Percentiles rank a stretch among this genome's conserved stretches.
These are phyloP conservation scores for Barbatosphaeria neglecta DNA, from an alignment of 495 filamentous ascomycete genomes.

Conservation along the genomic window DNA sequence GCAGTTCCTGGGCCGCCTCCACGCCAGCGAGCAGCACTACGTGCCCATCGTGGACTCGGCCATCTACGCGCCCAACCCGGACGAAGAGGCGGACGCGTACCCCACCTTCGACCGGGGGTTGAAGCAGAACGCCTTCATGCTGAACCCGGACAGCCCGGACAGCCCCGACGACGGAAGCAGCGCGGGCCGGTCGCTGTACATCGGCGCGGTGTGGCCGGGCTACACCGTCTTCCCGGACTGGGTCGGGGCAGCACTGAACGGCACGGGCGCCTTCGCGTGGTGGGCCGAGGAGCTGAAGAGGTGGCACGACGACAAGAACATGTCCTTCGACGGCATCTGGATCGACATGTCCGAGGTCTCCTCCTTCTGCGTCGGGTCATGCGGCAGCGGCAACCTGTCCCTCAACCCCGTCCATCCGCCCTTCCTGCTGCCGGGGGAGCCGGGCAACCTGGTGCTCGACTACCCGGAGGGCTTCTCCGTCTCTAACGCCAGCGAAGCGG, in stretches of 20 bases:
- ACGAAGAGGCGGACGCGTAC: slow-evolving; percentile 61
- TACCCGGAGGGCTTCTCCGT: slow-evolving; percentile 65
- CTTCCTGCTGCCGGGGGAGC: slow-evolving; percentile 55
- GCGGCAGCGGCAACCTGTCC: slow-evolving; percentile 55
- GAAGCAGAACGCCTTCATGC: slow-evolving; percentile 53
- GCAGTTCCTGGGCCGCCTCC: slow-evolving; percentile 53
- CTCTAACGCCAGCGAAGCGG: slow-evolving; percentile 59
- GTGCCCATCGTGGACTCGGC: slow-evolving; percentile 80
- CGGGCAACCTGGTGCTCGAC: slow-evolving; percentile 44
- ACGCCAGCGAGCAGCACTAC: slow-evolving; percentile 58
- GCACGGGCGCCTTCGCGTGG: slow-evolving; percentile 48
- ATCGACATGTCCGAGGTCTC: slow-evolving; percentile 71
- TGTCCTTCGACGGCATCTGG: slow-evolving; percentile 77
- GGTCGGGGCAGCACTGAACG: slow-evolving; percentile 48
- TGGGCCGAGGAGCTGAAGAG: slow-evolving; percentile 57
- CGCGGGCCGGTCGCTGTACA: too few relatives aligned
- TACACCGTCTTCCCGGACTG: slow-evolving; percentile 49
- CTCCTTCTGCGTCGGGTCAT: slow-evolving; percentile 54
- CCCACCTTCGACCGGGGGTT: slow-evolving; percentile 56
- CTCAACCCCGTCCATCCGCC: slow-evolving; percentile 61
- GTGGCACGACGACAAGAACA: slow-evolving; percentile 48
- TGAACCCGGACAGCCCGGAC: slow-evolving; percentile 53
- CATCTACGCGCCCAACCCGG: slow-evolving; percentile 65
- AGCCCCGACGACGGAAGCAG: too few relatives aligned
- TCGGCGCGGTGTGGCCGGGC: slow-evolving; percentile 83